Evolutionary conservation across 1,284 basidiomycete species (phyloP), one percentile per base, ranked within the genome.

Genomic region (Porodaedalea pini): DNA sequence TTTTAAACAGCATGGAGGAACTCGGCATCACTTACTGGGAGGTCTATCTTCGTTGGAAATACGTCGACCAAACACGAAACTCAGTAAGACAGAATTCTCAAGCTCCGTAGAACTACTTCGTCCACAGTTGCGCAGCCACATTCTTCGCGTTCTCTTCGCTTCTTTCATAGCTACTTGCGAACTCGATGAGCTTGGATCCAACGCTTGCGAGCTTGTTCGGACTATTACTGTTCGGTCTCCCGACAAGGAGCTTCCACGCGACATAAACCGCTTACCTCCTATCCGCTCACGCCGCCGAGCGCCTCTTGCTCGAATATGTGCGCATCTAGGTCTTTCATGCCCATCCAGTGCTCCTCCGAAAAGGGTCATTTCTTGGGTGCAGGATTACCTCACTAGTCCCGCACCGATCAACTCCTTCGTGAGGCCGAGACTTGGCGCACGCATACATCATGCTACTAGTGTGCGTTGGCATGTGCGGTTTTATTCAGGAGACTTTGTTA

Each of bases 161-260:
- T 27, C 76, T 95, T 34, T 81, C 85, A 2, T 85, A 89, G 17
- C 82, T 96, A 57, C 83, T 88, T 0, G 88, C 92, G 0, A 84
- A 95, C 67, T 88, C 88, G 62, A 80, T 82, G 15, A 81, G 75
- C 11, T 93, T 90, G 8, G 90, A 91, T 5, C 86, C 89, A 27
- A 85, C 88, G 1, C 77, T 94, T 34, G 88, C 91, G 0, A 85
- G 90, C n/a, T 79, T 93, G n/a, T 95, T 95, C 70, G 90, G 88
- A 0, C 90, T 88, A 4, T 77, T 90, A 23, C 71, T 97, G 40
- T 95, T 96, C 64, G 90, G 90, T 39, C 78, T 93, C 56, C 71
- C 21, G 58, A 68, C 70, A 48, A 79, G 80, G 54, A 77, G 86
- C 1, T 92, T 92, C 71, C 85, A 88, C 57, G 80, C 83, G 64